Evolutionary conservation across 768 basidiomycete species (phyloP), one percentile per base, ranked within the genome.

Genomic region (Rhodotorula babjevae): DNA sequence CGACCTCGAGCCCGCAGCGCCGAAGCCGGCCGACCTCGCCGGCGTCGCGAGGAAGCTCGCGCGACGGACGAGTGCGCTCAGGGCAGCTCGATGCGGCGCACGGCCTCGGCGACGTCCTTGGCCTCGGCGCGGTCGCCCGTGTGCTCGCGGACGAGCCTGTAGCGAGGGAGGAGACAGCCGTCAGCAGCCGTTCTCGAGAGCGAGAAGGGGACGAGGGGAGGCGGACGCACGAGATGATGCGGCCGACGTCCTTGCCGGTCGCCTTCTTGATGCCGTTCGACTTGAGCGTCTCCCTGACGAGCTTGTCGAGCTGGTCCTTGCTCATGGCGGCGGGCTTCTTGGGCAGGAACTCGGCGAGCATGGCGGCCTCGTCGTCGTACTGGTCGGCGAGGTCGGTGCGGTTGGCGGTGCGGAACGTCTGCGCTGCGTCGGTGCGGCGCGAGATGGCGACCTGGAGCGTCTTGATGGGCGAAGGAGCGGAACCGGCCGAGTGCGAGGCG

Each of bases 221-320:
- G 50, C n/a, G 9, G 55, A 65, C 61, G 18, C 61, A 36, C 52
- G 66, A 57, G 55, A 74, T 70, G 25, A 74, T 69, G 7, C 66
- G 27, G 0, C 73, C 73, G 4, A 67, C 46, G 46, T 74, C 69
- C 69, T 70, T 74, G 9, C 73, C 73, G 10, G 42, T 66, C 18
- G 67, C 73, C 53, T 65, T 70, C 47, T 55, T 58, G 58, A 70
- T 23, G 27, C 58, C 65, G 42, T 67, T 61, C 47, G 46, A 63
- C 15, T 14, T 14, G 62, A 71, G 33, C 18, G 62, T 59, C 42
- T 68, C 63, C 47, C 19, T 16, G 15, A 74, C 73, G 44, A 61
- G 27, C 40, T 46, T 27, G 7, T 64, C 66, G 10, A 74, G 47
- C 53, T 70, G 55, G 1, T 65, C 67, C 5, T 3, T 19, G 11